phyloP scores from a whole-genome alignment of 805 yeast species.

The Candida andamanensis region DNA sequence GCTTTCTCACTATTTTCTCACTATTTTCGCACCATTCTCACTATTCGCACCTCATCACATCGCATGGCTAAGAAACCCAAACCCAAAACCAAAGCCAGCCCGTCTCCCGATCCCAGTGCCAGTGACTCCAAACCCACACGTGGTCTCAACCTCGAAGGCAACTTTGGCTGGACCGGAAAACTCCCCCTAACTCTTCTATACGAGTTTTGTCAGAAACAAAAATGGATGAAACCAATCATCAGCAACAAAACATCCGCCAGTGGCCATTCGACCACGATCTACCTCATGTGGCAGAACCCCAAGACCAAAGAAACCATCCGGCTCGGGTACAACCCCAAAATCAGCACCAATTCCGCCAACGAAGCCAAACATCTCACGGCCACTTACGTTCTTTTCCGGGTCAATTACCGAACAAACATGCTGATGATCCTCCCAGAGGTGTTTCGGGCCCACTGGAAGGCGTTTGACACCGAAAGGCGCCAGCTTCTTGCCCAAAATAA shows the following conservation, averaged over 20 bases:
- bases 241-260: constrained; percentile 48
- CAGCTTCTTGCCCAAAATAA: constrained; percentile 23
- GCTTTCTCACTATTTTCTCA: too few relatives aligned
- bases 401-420: constrained; percentile 75
- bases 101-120: background rate
- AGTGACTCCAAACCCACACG: constrained; percentile 27
- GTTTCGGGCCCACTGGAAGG: constrained; percentile 75
- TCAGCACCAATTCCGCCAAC: constrained; percentile 69
- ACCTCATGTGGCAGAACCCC: constrained; percentile 70
- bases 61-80: too few relatives aligned
- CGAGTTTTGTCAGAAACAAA: constrained; percentile 80
- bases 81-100: constrained; percentile 1
- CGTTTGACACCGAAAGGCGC: constrained; percentile 55
- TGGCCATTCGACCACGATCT: constrained; percentile 65
- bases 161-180: constrained; percentile 91
- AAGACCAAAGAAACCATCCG: constrained; percentile 65
- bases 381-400: constrained; percentile 75
- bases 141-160: constrained; percentile 44
- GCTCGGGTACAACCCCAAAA: constrained; percentile 50
- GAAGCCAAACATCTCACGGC: constrained; percentile 92
- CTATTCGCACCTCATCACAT: too few relatives aligned
- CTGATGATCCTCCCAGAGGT: constrained; percentile 83
- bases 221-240: constrained; percentile 84
- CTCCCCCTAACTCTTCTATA: constrained; percentile 81
- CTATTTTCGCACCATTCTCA: too few relatives aligned